Base-by-base conservation (phyloP, 2,329 filamentous ascomycete species). In the Shiraia sp. region DNA sequence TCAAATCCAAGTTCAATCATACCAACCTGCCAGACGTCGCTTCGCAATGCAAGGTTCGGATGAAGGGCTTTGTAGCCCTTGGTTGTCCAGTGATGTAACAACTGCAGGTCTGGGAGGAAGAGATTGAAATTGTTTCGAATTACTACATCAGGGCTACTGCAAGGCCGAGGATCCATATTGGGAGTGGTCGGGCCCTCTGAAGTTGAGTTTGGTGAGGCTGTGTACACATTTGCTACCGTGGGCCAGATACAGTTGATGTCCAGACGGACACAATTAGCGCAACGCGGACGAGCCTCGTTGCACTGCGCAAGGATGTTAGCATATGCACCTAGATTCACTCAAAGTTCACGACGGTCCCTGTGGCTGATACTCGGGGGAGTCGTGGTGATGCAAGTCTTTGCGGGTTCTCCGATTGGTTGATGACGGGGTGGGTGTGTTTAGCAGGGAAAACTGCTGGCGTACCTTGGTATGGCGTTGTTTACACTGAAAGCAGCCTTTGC, bases 381-480 rank as follows among this genome's bases (percentile, higher is more conserved):
- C 10, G 30, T 10, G 9, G 13, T 23, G n/a, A 6, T 28, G 32
- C 32, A 40, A 17, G n/a, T 40, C 23, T 24, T 17, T 24, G 25
- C 15, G 13, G 22, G 23, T 28, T 17, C 13, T 35, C 14, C 38
- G 49, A 51, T 52, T 49, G 46, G 46, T 31, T 38, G 24, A 23
- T 25, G 22, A 32, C 23, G 32, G 24, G 24, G 14, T n/a, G 29
- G 13, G 12, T 14, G 16, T 15, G 24, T 2, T 27, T 34, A 25
- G 14, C n/a, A 24, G n/a, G 40, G 32, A 14, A n/a, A 45, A 5
- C 19, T 22, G 36, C 17, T 22, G 9, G 17, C 50, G 13, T 46
- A 63, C 63, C 51, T 66, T 66, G 9, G 59, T 61, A 41, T 66
- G 63, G 13, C 61, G 52, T 32, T 61, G 55, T 43, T 66, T 66